Evolutionary conservation across 768 basidiomycete genomes (phyloP).

Genomic region (Cystobasidium ongulense): DNA sequence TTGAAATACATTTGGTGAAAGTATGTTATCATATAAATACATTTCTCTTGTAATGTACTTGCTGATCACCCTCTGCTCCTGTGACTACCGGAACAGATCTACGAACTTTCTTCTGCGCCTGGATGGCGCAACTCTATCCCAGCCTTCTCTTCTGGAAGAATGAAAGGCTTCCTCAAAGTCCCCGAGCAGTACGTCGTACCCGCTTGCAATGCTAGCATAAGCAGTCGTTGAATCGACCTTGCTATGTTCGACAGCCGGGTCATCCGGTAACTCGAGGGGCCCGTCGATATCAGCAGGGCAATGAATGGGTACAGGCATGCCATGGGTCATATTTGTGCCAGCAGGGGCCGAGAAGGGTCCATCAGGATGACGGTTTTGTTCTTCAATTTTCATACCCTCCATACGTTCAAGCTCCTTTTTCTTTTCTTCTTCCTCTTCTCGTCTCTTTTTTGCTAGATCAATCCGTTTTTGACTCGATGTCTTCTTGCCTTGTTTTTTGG

Average conservation of each 20-base stretch:
- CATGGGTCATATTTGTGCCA: not conserved
- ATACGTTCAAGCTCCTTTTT: not conserved
- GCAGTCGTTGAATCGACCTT: conserved; percentile 6
- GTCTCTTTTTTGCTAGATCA: conserved; percentile 4
- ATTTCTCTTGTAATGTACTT: too few relatives aligned
- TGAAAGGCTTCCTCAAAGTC: conserved; percentile 19
- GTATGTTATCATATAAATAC: too few relatives aligned
- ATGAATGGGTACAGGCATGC: not conserved
- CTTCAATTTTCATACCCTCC: not conserved
- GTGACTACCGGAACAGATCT: not conserved
- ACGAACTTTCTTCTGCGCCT: not conserved
- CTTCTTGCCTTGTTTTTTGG: not conserved
- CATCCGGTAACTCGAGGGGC: not conserved
- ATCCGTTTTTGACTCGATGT: not conserved
- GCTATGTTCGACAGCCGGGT: not conserved
- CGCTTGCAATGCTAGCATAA: conserved; percentile 8
- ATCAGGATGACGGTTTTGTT: conserved; percentile 7
- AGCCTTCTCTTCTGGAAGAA: not conserved
- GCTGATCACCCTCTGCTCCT: not conserved
- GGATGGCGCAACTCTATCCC: not conserved
- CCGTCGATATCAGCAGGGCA: not conserved
- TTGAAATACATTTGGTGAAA: too few relatives aligned
- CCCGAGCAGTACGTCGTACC: conserved; percentile 2
- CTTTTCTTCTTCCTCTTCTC: not conserved
- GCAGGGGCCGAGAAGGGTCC: conserved; percentile 14